Evolutionary conservation across 495 filamentous ascomycete genomes (phyloP).

Genomic region (Penicillium alfredii): DNA sequence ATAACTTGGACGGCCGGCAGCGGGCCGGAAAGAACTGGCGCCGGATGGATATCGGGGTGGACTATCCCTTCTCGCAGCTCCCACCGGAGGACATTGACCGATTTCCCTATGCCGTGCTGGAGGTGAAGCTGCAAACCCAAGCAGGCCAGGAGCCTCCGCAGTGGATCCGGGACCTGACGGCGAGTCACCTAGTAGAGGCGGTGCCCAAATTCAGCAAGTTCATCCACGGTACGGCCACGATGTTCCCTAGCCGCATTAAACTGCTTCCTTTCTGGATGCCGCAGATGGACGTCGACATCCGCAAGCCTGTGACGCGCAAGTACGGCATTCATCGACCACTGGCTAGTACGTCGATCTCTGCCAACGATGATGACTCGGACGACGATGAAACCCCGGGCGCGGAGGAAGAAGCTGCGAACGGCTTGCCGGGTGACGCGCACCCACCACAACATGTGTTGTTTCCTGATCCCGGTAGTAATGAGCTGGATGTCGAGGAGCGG

Average conservation of each 20-base stretch:
- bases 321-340: conserved; percentile 83
- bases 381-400: conserved; percentile 45
- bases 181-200: conserved; percentile 92
- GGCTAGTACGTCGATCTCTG: conserved; percentile 66
- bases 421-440: conserved; percentile 7
- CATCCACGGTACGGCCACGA: conserved; percentile 84
- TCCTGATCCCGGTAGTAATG: conserved; percentile 39
- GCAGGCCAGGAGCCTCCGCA: conserved; percentile 93
- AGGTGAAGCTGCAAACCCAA: conserved; percentile 97
- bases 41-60: conserved; percentile 95
- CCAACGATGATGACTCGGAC: conserved; percentile 63
- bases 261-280: conserved; percentile 96
- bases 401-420: conserved; percentile 3
- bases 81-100: conserved; percentile 76
- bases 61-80: conserved; percentile 88
- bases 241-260: conserved; percentile 83
- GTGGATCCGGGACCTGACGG: conserved; percentile 89
- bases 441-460: conserved; percentile 29
- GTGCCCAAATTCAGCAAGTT: conserved; percentile 99
- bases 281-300: conserved; percentile 97
- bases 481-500: conserved; percentile 71
- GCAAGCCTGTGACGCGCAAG: conserved; percentile 76
- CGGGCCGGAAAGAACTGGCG: conserved; percentile 89
- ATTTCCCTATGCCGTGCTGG: conserved; percentile 93
- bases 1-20: conserved; percentile 77